Evolutionary conservation across 164 flowering plant genomes (phyloP).

Genomic region (Kalanchoe fedtschenkoi): DNA sequence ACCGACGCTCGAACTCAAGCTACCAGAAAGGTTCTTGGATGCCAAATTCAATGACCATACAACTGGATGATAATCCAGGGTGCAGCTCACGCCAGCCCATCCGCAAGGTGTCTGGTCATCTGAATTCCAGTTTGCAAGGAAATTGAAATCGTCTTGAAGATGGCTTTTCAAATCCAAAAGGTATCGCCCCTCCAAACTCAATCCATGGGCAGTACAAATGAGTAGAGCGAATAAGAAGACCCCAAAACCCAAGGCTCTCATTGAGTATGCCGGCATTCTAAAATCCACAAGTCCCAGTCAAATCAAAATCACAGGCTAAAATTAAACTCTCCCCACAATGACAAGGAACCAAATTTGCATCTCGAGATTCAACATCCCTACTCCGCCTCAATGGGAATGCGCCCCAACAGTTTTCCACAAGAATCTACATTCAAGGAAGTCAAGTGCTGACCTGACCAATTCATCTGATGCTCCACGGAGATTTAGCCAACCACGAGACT

Average conservation of each 20-base stretch:
- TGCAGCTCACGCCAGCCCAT: slow-evolving; percentile 79
- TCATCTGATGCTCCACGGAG: too few relatives aligned
- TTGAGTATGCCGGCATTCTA: slow-evolving; percentile 23
- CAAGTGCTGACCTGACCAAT: neutral
- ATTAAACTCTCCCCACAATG: slow-evolving; percentile 1
- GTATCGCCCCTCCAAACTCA: slow-evolving; percentile 51
- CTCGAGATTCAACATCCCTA: too few relatives aligned
- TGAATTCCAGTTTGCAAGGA: slow-evolving; percentile 47
- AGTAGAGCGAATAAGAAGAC: slow-evolving; percentile 18
- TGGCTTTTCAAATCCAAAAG: slow-evolving; percentile 52
- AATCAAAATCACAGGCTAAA: slow-evolving; percentile 8
- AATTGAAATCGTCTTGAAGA: slow-evolving; percentile 32
- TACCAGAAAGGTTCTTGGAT: slow-evolving; percentile 67
- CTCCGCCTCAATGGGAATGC: neutral
- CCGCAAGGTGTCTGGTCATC: slow-evolving; percentile 56
- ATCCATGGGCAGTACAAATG: slow-evolving; percentile 26
- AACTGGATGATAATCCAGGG: slow-evolving; percentile 23
- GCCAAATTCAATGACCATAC: slow-evolving; percentile 52
- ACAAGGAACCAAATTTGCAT: neutral
- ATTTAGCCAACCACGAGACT: too few relatives aligned
- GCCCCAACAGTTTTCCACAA: neutral
- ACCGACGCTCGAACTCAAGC: slow-evolving; percentile 52
- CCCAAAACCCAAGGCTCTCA: slow-evolving; percentile 18
- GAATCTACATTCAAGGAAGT: slow-evolving; percentile 5
- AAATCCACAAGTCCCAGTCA: neutral